Base-by-base conservation (phyloP, 176 grass and related monocot species). In the Eragrostis nindensis region DNA sequence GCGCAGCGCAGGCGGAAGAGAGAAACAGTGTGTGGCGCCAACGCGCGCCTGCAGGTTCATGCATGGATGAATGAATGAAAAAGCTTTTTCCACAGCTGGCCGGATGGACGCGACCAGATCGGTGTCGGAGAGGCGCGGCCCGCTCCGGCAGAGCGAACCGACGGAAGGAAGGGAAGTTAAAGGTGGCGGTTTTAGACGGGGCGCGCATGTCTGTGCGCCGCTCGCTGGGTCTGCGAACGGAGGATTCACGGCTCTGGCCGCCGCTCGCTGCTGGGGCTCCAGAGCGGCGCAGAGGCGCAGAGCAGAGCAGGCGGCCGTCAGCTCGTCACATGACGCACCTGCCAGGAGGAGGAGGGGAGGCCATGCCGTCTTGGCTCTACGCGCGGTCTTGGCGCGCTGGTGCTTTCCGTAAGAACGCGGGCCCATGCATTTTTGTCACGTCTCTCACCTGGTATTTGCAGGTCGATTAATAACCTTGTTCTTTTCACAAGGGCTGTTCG, bases 161-260 rank as follows among this genome's bases (percentile, higher is more conserved):
- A 68, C 39, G 22, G 3, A 22, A n/a, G n/a, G n/a, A n/a, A 44
- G 40, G 5, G 22, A 0, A 13, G 21, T 60, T 54, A 75, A n/a
- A n/a, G n/a, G n/a, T n/a, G n/a, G n/a, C n/a, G 41, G 25, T 18
- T 59, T 32, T 15, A 29, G 69, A 36, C 29, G 60, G 32, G 24
- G 61, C 19, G 71, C n/a, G n/a, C n/a, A n/a, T n/a, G n/a, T n/a
- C n/a, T n/a, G n/a, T n/a, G n/a, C n/a, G n/a, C n/a, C 68, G 68
- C 61, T n/a, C 67, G 68, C 71, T 86, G 57, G 56, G 56, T 60
- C 0, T 18, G n/a, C n/a, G n/a, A n/a, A n/a, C 29, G 62, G 85
- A 72, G 9, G 65, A 59, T 82, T 55, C 85, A 82, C n/a, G n/a
- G n/a, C 63, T 83, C 79, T 38, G 59, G n/a, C n/a, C n/a, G n/a